These are phyloP conservation scores for Vitis labrusca DNA, from an alignment of 164 flowering plant species.

Conservation along the genomic window DNA sequence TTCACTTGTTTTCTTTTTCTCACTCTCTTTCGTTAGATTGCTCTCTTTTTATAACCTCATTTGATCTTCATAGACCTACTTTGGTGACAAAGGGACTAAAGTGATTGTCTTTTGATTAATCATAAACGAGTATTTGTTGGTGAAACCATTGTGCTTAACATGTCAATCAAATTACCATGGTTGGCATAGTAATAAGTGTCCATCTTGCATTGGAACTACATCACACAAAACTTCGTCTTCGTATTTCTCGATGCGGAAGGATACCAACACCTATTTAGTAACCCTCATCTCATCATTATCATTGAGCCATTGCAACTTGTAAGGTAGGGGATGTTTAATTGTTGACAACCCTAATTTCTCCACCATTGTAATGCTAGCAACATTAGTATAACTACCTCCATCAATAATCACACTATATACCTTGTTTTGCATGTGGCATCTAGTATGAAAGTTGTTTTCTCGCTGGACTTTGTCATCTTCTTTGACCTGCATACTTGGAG, in stretches of 20 bases:
- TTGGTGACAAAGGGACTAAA: neutral
- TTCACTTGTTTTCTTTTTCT: neutral
- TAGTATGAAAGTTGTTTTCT: too few species aligned
- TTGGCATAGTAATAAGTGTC: neutral
- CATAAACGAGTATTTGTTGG: neutral
- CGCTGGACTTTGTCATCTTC: too few species aligned
- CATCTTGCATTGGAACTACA: neutral
- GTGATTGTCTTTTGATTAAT: neutral
- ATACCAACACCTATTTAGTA: too few species aligned
- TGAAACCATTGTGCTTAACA: too few species aligned
- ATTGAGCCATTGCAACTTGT: too few species aligned
- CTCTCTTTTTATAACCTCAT: neutral
- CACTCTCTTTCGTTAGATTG: neutral
- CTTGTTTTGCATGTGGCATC: neutral
- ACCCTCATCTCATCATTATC: too few species aligned
- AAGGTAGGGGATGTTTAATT: too few species aligned
- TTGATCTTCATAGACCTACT: neutral
- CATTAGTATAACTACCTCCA: neutral
- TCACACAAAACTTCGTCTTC: neutral
- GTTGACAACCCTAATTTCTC: neutral
- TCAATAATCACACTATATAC: neutral
- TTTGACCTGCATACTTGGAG: neutral
- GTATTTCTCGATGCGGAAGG: neutral
- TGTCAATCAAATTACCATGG: neutral
- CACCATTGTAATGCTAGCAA: neutral